phyloP scores from a whole-genome alignment of 2,329 filamentous ascomycete species.

The Claviceps quebecensis region DNA sequence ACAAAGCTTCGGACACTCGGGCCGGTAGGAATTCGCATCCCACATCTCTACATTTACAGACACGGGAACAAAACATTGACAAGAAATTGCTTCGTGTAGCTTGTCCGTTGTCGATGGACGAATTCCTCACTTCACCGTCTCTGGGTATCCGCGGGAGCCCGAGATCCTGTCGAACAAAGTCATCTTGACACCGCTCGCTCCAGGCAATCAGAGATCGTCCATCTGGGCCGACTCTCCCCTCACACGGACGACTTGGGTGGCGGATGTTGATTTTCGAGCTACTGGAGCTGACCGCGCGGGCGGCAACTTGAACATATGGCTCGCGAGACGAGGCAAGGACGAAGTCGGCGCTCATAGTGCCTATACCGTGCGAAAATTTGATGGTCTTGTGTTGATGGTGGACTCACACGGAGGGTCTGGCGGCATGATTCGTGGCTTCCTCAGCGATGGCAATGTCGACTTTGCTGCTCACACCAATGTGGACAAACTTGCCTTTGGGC shows the following conservation, averaged over 20 bases:
- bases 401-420: slow-evolving; percentile 67
- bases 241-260: slow-evolving; percentile 57
- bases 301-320: slow-evolving; percentile 92
- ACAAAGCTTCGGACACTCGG: slow-evolving; percentile 63
- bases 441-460: slow-evolving; percentile 80
- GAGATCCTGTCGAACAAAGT: slow-evolving; percentile 75
- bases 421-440: slow-evolving; percentile 77
- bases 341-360: slow-evolving; percentile 60
- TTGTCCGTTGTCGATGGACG: slow-evolving; percentile 13
- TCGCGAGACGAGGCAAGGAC: slow-evolving; percentile 53
- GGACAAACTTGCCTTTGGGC: slow-evolving; percentile 79
- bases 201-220: slow-evolving; percentile 72
- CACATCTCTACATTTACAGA: background rate
- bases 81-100: background rate
- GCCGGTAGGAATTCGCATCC: slow-evolving; percentile 31
- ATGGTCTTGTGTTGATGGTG: slow-evolving; percentile 77
- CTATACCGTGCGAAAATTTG: slow-evolving; percentile 73
- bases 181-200: slow-evolving; percentile 77
- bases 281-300: slow-evolving; percentile 72
- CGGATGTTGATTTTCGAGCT: slow-evolving; percentile 76
- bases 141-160: slow-evolving; percentile 39
- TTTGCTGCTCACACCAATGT: slow-evolving; percentile 64
- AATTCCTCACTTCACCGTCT: slow-evolving; percentile 41
- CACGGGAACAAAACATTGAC: background rate
- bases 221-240: slow-evolving; percentile 61